Evolutionary conservation across 306 rosid species (phyloP).

Genomic region (Vigna reflexopilosa): DNA sequence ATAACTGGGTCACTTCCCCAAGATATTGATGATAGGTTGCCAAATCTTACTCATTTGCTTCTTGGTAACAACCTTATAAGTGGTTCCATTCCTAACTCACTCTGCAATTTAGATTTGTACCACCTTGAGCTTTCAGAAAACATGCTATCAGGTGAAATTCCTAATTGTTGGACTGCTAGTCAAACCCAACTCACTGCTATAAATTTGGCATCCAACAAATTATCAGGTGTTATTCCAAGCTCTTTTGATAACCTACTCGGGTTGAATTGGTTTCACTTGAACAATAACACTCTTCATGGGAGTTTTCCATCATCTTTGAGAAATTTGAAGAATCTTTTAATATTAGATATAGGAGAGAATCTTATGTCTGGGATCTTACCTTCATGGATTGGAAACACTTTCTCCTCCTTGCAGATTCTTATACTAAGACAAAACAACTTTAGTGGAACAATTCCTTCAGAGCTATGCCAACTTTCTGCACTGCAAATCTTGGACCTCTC

Average conservation of each 20-base stretch:
- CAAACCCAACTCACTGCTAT: background rate
- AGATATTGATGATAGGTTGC: slow-evolving; percentile 25
- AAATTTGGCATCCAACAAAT: slow-evolving; percentile 18
- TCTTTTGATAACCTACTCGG: background rate
- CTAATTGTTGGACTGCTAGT: slow-evolving; percentile 26
- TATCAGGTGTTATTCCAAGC: slow-evolving; percentile 39
- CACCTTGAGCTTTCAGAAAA: slow-evolving; percentile 44
- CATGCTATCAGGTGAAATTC: slow-evolving; percentile 36
- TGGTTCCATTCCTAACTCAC: slow-evolving; percentile 36
- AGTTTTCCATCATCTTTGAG: slow-evolving; percentile 17
- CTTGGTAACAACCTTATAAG: slow-evolving; percentile 27
- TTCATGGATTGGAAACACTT: slow-evolving; percentile 26
- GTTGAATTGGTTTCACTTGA: slow-evolving; percentile 35
- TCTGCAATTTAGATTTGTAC: slow-evolving; percentile 36
- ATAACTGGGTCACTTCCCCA: slow-evolving; percentile 26
- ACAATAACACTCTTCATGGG: slow-evolving; percentile 37
- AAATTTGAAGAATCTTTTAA: background rate
- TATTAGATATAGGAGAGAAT: slow-evolving; percentile 46
- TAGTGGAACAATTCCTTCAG: slow-evolving; percentile 32
- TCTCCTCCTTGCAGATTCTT: slow-evolving; percentile 23
- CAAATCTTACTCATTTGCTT: slow-evolving; percentile 34
- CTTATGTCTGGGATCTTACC: slow-evolving; percentile 44
- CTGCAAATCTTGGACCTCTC: slow-evolving; percentile 39
- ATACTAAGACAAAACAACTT: slow-evolving; percentile 27
- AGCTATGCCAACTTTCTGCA: slow-evolving; percentile 27